A percentile compares a stretch with the other conserved stretches of the same genome.
phyloP scores from a whole-genome alignment of 2,329 filamentous ascomycete species.

The Fusarium dimerum region DNA sequence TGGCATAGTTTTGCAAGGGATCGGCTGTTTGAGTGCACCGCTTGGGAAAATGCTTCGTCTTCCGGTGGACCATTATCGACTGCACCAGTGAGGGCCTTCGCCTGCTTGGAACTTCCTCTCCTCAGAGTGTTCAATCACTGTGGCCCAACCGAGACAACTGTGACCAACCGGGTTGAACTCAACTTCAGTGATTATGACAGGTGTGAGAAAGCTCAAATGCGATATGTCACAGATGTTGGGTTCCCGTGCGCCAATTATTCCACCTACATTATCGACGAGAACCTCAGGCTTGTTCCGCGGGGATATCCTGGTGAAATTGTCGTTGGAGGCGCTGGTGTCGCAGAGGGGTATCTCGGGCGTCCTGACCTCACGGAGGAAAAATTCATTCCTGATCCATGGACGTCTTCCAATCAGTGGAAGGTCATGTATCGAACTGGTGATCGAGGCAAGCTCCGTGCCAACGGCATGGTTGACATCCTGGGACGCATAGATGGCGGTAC shows the following conservation, averaged over 20 bases:
- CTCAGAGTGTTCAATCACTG: too few relatives aligned
- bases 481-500: constrained; percentile 44
- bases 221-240: constrained; percentile 5
- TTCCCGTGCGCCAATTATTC: constrained; percentile 6
- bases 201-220: too few relatives aligned
- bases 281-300: neutral
- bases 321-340: constrained; percentile 7
- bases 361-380: neutral
- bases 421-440: constrained; percentile 19
- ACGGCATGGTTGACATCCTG: constrained; percentile 37
- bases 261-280: neutral
- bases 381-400: constrained; percentile 7
- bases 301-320: constrained; percentile 5
- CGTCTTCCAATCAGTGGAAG: neutral
- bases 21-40: neutral
- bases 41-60: constrained; percentile 4
- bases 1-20: constrained; percentile 8
- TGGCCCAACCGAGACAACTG: too few relatives aligned
- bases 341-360: constrained; percentile 5
- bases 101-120: too few relatives aligned
- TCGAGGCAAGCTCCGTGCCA: constrained; percentile 19
- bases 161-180: neutral
- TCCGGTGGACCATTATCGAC: neutral
- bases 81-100: too few relatives aligned
- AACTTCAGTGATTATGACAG: neutral